These are phyloP conservation scores for Phytopythium delawarense DNA, from an alignment of 352 stramenopile genomes.

Conservation along the genomic window DNA sequence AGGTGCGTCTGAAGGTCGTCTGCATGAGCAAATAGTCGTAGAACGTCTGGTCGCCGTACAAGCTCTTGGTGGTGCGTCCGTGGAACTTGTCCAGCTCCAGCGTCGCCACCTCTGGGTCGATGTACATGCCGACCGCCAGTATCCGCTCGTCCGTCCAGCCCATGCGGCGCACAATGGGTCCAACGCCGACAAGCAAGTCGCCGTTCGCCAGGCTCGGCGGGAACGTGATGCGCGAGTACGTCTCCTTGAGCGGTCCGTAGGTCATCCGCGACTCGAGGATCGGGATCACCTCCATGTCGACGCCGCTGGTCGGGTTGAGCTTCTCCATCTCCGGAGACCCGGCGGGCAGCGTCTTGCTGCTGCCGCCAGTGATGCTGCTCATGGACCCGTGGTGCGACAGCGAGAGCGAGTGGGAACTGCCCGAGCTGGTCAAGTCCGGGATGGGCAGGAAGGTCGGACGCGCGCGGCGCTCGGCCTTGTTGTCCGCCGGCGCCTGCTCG, in stretches of 20 bases:
- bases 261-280: constrained; percentile 63
- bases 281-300: constrained; percentile 44
- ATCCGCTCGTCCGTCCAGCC: constrained; percentile 83
- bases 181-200: constrained; percentile 70
- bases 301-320: constrained; percentile 13
- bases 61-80: constrained; percentile 43
- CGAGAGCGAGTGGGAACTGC: constrained; percentile 18
- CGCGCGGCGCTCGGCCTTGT: constrained; percentile 53
- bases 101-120: constrained; percentile 55
- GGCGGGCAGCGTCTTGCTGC: constrained; percentile 15
- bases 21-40: constrained; percentile 61
- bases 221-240: constrained; percentile 76
- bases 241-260: constrained; percentile 65
- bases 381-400: constrained; percentile 11
- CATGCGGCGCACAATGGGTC: constrained; percentile 69
- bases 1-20: constrained; percentile 65
- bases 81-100: constrained; percentile 58
- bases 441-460: constrained; percentile 69
- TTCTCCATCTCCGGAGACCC: constrained; percentile 27
- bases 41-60: constrained; percentile 71
- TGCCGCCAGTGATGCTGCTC: constrained; percentile 8
- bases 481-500: constrained; percentile 42
- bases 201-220: constrained; percentile 68
- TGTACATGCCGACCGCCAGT: constrained; percentile 72
- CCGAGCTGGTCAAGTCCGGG: constrained; percentile 42